Conservation (phyloP, 176 grass and related monocot species). For the Oryza coarctata region DNA sequence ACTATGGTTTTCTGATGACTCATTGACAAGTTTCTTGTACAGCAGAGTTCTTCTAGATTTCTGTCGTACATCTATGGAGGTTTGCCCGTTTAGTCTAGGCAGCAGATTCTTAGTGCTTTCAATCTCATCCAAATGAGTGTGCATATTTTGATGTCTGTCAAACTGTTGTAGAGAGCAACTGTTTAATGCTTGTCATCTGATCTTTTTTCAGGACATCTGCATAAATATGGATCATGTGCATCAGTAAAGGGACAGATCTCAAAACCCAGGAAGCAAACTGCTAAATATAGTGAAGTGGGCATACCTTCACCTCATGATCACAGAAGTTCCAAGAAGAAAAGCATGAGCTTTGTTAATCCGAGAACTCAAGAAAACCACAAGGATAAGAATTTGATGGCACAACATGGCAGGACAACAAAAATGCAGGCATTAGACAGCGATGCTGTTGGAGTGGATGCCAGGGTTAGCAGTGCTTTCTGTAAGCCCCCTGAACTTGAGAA, state of each 20-base stretch:
- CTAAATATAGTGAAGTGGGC: slow-evolving; percentile 30
- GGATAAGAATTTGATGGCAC: slow-evolving; percentile 18
- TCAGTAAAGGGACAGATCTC: slow-evolving; percentile 42
- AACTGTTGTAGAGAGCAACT: slow-evolving; percentile 23
- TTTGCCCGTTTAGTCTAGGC: not conserved
- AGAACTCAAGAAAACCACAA: slow-evolving; percentile 22
- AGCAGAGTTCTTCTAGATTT: slow-evolving; percentile 25
- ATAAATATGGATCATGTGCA: slow-evolving; percentile 40
- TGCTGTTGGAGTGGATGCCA: slow-evolving; percentile 36
- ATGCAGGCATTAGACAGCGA: slow-evolving; percentile 16
- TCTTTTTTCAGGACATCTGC: slow-evolving; percentile 53
- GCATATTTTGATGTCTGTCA: slow-evolving; percentile 1
- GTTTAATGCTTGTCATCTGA: slow-evolving; percentile 21
- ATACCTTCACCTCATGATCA: slow-evolving; percentile 30
- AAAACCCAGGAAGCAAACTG: slow-evolving; percentile 38
- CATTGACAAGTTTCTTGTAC: slow-evolving; percentile 17
- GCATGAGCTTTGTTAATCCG: slow-evolving; percentile 25
- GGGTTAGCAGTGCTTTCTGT: slow-evolving; percentile 20
- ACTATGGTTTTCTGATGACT: not conserved
- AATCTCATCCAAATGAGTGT: slow-evolving; percentile 10
- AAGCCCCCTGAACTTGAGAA: slow-evolving; percentile 35
- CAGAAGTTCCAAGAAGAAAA: slow-evolving; percentile 47
- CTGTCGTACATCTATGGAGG: slow-evolving; percentile 1
- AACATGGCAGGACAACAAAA: slow-evolving; percentile 40
- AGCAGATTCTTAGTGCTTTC: slow-evolving; percentile 32